These are phyloP conservation scores for Phaffia rhodozyma DNA, from an alignment of 1,284 basidiomycete species.

Conservation along the genomic window DNA sequence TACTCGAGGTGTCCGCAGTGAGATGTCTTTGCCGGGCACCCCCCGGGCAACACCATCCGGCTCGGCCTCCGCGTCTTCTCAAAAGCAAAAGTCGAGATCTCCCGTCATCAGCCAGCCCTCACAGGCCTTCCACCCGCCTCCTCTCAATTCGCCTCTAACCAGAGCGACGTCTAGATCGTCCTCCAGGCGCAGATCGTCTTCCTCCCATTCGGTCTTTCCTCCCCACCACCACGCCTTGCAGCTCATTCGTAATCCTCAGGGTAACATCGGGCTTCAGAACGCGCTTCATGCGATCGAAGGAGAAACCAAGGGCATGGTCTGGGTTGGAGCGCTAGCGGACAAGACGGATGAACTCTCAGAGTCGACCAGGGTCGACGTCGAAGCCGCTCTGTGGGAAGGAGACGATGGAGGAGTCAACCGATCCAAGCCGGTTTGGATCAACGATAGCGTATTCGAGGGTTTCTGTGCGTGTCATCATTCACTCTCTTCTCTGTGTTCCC, in stretches of 20 bases:
- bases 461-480: constrained; percentile 6
- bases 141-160: not conserved
- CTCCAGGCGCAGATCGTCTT: constrained; percentile 10
- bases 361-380: constrained; percentile 48
- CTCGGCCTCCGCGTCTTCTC: not conserved
- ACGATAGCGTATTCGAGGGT: constrained; percentile 25
- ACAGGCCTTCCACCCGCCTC: not conserved
- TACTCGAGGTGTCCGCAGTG: not conserved
- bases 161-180: constrained; percentile 13
- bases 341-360: constrained; percentile 51
- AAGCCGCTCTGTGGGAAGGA: constrained; percentile 45
- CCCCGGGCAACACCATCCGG: not conserved
- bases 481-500: not conserved
- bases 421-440: constrained; percentile 67
- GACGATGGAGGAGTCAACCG: constrained; percentile 34
- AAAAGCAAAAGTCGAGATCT: not conserved
- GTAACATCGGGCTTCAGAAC: constrained; percentile 68
- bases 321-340: constrained; percentile 68
- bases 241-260: constrained; percentile 45
- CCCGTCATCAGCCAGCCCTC: not conserved
- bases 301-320: constrained; percentile 46
- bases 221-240: constrained; percentile 17
- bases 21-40: not conserved
- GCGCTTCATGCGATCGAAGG: constrained; percentile 54
- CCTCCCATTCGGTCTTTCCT: constrained; percentile 1